Conservation (phyloP, 176 grass and related monocot species). For the Chrysopogon serrulatus region DNA sequence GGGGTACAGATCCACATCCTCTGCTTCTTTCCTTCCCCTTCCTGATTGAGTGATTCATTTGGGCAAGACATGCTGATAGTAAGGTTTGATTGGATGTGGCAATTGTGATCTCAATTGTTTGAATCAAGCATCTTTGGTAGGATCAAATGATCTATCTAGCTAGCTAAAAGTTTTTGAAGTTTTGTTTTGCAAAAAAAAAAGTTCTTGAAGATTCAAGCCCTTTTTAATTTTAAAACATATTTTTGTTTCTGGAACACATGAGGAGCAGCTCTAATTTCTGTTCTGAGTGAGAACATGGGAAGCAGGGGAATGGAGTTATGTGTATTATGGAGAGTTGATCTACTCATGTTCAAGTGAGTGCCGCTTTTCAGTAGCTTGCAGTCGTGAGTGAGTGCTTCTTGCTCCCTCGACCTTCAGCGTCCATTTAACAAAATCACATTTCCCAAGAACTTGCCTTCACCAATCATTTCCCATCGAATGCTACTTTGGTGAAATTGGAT, state of each 20-base stretch:
- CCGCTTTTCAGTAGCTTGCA: not conserved
- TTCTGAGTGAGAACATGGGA: not conserved
- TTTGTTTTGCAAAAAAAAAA: too few relatives aligned
- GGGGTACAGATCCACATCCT: not conserved
- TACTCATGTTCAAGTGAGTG: not conserved
- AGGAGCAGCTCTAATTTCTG: not conserved
- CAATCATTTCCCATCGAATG: not conserved
- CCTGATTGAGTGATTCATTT: not conserved
- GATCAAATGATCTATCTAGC: not conserved
- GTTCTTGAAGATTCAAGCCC: not conserved
- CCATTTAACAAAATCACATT: not conserved
- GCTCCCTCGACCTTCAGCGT: not conserved
- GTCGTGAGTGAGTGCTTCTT: not conserved
- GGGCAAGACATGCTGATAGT: not conserved
- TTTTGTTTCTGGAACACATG: not conserved
- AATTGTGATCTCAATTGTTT: not conserved
- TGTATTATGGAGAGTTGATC: not conserved
- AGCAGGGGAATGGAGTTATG: not conserved
- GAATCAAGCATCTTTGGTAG: not conserved
- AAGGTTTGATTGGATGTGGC: not conserved
- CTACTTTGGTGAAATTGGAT: too few relatives aligned
- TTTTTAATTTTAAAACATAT: not conserved
- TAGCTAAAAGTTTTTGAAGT: not conserved
- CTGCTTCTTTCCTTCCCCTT: not conserved
- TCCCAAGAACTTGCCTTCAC: not conserved